Evolutionary conservation across 495 filamentous ascomycete genomes (phyloP).

Genomic region (Choiromyces venosus): DNA sequence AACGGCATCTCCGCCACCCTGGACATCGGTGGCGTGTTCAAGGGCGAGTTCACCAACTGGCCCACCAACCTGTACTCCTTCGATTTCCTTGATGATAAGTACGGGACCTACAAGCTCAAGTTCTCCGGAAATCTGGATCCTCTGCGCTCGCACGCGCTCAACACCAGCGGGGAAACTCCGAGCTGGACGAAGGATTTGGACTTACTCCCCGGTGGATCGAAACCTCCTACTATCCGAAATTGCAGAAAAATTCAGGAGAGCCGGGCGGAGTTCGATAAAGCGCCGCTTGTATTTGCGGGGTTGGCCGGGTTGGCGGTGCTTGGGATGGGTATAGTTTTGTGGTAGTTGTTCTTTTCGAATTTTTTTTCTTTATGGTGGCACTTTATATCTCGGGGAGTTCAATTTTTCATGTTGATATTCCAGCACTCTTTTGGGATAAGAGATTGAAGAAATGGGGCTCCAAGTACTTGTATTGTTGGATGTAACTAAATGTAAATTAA

Average conservation of each 20-base stretch:
- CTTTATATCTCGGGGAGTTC: neutral
- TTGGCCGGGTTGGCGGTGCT: neutral
- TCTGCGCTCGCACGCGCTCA: conserved; percentile 15
- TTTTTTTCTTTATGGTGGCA: neutral
- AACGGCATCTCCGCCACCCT: conserved; percentile 7
- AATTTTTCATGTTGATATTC: neutral
- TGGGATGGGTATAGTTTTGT: neutral
- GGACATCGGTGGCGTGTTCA: neutral
- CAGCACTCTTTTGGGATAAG: neutral
- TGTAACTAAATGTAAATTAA: neutral
- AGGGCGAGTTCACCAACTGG: conserved; percentile 8
- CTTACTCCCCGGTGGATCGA: neutral
- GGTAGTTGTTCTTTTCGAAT: neutral
- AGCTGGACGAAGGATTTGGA: conserved; percentile 8
- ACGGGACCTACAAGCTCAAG: conserved; percentile 16
- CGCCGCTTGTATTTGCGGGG: neutral
- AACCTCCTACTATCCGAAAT: neutral
- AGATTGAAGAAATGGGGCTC: neutral
- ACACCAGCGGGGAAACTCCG: conserved; percentile 4
- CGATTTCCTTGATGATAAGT: neutral
- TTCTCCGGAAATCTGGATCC: conserved; percentile 14
- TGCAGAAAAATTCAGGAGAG: neutral
- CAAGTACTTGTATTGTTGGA: neutral
- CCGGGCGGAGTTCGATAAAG: neutral
- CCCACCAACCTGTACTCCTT: neutral